Evolutionary conservation across 2,329 filamentous ascomycete genomes (phyloP).

Genomic region (Eutypa lata): DNA sequence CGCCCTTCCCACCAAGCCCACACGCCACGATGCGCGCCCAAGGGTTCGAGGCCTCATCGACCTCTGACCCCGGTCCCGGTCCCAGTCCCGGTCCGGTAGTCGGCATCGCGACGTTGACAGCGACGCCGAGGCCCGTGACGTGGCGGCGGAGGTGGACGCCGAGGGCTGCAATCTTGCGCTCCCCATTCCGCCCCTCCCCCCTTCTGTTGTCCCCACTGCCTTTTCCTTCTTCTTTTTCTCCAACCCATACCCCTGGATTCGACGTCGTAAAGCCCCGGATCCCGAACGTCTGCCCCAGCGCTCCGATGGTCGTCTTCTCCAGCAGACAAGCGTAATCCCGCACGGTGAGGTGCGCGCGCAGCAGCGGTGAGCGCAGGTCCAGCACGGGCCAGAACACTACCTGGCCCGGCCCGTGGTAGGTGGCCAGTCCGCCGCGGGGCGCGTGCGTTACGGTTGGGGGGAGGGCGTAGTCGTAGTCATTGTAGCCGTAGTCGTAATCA

Average conservation of each 20-base stretch:
- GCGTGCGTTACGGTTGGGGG: constrained; percentile 65
- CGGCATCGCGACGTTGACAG: constrained; percentile 71
- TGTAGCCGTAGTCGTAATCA: constrained; percentile 6
- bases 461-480: constrained; percentile 30
- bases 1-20: constrained; percentile 74
- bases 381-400: constrained; percentile 88
- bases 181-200: constrained; percentile 25
- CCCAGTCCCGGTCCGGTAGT: too few species aligned
- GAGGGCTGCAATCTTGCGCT: constrained; percentile 80
- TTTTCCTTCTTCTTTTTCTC: constrained; percentile 13
- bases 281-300: constrained; percentile 54
- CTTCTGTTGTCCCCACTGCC: constrained; percentile 13
- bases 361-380: constrained; percentile 63
- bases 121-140: constrained; percentile 80
- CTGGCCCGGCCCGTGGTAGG: constrained; percentile 94
- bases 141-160: constrained; percentile 88
- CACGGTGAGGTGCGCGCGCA: constrained; percentile 60
- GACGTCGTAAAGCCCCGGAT: constrained; percentile 63
- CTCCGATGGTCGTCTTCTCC: constrained; percentile 70
- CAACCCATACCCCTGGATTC: constrained; percentile 79
- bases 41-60: constrained; percentile 38
- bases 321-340: constrained; percentile 75
- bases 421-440: constrained; percentile 84
- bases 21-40: constrained; percentile 81
- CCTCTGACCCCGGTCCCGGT: neutral